These are phyloP conservation scores for Polychytrium aggregatum DNA, from an alignment of 192 early-diverging fungal species.

Conservation along the genomic window DNA sequence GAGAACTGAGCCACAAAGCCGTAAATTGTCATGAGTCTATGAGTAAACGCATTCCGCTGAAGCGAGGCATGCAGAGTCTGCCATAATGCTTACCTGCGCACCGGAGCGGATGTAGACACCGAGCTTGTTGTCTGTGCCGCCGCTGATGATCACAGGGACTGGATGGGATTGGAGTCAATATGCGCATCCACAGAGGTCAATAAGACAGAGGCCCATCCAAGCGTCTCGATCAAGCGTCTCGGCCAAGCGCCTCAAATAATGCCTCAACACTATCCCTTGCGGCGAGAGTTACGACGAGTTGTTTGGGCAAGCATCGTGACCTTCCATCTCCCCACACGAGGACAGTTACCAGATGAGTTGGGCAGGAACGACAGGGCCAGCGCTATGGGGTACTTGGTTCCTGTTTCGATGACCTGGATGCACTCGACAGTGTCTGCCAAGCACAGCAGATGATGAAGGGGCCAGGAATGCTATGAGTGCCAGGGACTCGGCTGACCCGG, in stretches of 20 bases:
- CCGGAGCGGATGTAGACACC: constrained; percentile 49
- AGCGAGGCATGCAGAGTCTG: constrained; percentile 1
- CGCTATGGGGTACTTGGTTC: constrained; percentile 53
- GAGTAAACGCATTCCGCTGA: constrained; percentile 2
- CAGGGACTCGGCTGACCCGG: no score
- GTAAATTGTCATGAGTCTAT: background rate
- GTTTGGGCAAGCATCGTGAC: no score
- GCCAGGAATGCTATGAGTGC: no score
- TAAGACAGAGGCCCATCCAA: no score
- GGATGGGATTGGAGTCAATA: constrained; percentile 1
- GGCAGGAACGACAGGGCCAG: constrained; percentile 61
- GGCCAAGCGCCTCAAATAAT: no score
- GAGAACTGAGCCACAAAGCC: constrained; percentile 35
- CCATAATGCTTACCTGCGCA: constrained; percentile 12
- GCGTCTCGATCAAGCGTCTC: no score
- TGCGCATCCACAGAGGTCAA: no score
- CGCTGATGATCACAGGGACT: constrained; percentile 63
- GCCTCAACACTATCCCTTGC: no score
- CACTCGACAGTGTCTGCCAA: constrained; percentile 25
- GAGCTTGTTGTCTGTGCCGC: constrained; percentile 69
- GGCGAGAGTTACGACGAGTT: no score
- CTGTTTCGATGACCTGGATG: constrained; percentile 59
- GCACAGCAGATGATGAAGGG: no score
- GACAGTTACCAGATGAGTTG: constrained; percentile 31
- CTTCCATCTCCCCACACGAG: no score